Conservation (phyloP, 2,329 filamentous ascomycete genomes). For the Plenodomus lindquistii region DNA sequence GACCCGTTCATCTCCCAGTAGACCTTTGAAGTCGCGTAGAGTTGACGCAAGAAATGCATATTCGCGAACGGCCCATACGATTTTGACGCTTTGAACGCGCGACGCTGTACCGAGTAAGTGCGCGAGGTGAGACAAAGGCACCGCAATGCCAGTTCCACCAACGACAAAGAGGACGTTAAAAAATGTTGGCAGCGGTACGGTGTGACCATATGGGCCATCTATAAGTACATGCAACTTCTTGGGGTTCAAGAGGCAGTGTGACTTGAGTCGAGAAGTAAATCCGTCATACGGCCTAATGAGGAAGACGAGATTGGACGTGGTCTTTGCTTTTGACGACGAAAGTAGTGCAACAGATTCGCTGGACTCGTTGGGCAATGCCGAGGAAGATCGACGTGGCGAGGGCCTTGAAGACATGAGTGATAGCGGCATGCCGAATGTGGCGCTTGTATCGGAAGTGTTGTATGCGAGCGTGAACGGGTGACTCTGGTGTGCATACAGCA, state of each 20-base stretch:
- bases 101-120: constrained; percentile 20
- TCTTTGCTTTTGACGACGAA: not conserved
- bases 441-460: constrained; percentile 9
- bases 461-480: constrained; percentile 52
- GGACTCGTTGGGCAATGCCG: constrained; percentile 16
- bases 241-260: constrained; percentile 19
- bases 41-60: constrained; percentile 31
- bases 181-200: constrained; percentile 48
- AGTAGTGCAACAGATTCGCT: constrained; percentile 38
- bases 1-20: constrained; percentile 31
- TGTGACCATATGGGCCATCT: constrained; percentile 56
- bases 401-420: constrained; percentile 14
- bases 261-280: constrained; percentile 53
- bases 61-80: constrained; percentile 42
- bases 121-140: constrained; percentile 36
- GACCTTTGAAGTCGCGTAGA: constrained; percentile 22
- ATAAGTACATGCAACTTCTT: constrained; percentile 48
- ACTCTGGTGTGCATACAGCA: constrained; percentile 52
- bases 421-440: constrained; percentile 3
- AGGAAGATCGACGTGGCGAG: constrained; percentile 9
- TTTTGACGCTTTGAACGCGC: constrained; percentile 21
- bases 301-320: constrained; percentile 45
- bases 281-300: constrained; percentile 57
- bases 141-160: constrained; percentile 43
- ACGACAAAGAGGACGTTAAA: constrained; percentile 43